Conservation (phyloP, 2,329 filamentous ascomycete genomes). For the Tolypocladium inflatum region DNA sequence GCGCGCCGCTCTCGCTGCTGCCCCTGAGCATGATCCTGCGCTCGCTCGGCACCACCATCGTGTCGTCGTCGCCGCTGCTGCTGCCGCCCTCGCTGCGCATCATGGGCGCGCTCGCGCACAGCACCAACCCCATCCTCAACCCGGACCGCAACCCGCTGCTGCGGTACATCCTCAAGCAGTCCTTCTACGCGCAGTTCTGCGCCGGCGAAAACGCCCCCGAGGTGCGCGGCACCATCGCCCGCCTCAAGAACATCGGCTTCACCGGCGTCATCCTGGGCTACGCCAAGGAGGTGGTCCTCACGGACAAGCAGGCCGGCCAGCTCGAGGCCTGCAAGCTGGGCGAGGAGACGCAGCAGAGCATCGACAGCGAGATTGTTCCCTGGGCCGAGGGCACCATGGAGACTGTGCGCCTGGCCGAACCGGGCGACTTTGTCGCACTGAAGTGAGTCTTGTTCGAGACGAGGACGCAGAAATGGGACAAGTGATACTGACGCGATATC, state of each 20-base stretch:
- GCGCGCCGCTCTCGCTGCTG: constrained; percentile 52
- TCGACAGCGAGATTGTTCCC: constrained; percentile 51
- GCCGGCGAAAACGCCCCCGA: constrained; percentile 66
- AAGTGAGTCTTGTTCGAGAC: constrained; percentile 32
- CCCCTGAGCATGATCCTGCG: constrained; percentile 58
- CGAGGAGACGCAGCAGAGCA: constrained; percentile 35
- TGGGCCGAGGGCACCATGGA: constrained; percentile 70
- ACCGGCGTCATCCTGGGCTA: constrained; percentile 79
- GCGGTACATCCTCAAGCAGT: constrained; percentile 62
- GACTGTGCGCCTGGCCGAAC: constrained; percentile 58
- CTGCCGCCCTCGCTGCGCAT: constrained; percentile 59
- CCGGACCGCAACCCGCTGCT: constrained; percentile 69
- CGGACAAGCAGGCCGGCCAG: constrained; percentile 38
- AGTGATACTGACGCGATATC: neutral
- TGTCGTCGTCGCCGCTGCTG: constrained; percentile 62
- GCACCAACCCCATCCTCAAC: constrained; percentile 55
- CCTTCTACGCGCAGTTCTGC: constrained; percentile 88
- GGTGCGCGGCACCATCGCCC: constrained; percentile 53
- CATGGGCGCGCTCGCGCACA: constrained; percentile 61
- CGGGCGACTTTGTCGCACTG: constrained; percentile 55
- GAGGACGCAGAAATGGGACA: neutral
- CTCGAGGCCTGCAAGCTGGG: constrained; percentile 35
- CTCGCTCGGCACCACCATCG: constrained; percentile 57
- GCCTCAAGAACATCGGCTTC: constrained; percentile 67
- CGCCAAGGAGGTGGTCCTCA: constrained; percentile 69